Evolutionary conservation across 306 rosid species (phyloP).

Genomic region (Dryas drummondii): DNA sequence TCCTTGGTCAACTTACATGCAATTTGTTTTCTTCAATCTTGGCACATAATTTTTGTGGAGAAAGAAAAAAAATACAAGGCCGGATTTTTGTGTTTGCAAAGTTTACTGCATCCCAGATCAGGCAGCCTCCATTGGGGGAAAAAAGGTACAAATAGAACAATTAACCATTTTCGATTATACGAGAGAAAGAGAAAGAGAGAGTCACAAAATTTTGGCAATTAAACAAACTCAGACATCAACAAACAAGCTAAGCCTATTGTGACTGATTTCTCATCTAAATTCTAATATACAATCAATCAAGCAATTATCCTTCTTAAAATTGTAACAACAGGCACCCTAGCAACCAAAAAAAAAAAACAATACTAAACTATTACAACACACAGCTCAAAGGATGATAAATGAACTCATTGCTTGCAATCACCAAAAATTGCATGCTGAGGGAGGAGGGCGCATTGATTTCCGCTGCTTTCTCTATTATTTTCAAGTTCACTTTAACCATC

Average conservation of each 20-base stretch:
- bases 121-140: no score
- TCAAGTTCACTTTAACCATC: constrained; percentile 31
- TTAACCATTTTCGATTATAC: no score
- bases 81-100: no score
- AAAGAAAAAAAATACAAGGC: no score
- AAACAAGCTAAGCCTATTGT: background rate
- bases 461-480: background rate
- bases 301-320: constrained; percentile 1
- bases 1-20: background rate
- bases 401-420: constrained; percentile 10
- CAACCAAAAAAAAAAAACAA: background rate
- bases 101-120: no score
- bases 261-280: constrained; percentile 18
- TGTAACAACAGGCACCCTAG: background rate
- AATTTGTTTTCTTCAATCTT: background rate
- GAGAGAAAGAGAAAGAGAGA: background rate
- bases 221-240: background rate
- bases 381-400: constrained; percentile 1
- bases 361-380: background rate
- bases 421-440: constrained; percentile 5
- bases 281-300: constrained; percentile 16
- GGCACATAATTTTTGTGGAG: no score
- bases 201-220: background rate
- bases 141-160: no score
- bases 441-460: background rate